phyloP scores from a whole-genome alignment of 768 basidiomycete genomes.

The Boletus barrowsii region DNA sequence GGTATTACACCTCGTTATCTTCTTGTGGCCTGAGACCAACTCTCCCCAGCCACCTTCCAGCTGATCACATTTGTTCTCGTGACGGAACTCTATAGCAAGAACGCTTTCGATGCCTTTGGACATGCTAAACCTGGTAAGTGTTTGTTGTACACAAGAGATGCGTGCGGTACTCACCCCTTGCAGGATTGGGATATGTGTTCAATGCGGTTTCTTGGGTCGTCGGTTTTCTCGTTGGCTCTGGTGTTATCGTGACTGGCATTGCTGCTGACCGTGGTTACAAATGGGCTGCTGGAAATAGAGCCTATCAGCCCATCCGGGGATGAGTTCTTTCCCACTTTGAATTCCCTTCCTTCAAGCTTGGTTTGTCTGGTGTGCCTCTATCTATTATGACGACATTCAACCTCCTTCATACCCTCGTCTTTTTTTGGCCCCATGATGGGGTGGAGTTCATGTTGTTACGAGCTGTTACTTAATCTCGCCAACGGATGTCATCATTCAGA shows the following conservation, averaged over 20 bases:
- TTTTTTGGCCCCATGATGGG: not conserved
- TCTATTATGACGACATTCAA: not conserved
- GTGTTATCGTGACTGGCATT: slow-evolving; percentile 60
- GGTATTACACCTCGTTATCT: slow-evolving; percentile 33
- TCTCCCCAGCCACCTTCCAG: slow-evolving; percentile 50
- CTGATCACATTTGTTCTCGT: slow-evolving; percentile 61
- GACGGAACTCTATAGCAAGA: slow-evolving; percentile 53
- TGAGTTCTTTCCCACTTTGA: slow-evolving; percentile 7
- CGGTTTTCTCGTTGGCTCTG: slow-evolving; percentile 49
- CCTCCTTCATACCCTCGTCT: slow-evolving; percentile 6
- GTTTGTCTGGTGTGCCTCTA: not conserved
- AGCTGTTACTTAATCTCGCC: too few species aligned
- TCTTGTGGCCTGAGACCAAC: not conserved
- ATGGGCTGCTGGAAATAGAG: slow-evolving; percentile 78
- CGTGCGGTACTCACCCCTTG: not conserved
- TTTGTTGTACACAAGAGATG: not conserved
- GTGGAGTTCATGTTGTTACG: too few species aligned
- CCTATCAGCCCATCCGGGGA: slow-evolving; percentile 43
- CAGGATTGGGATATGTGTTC: slow-evolving; percentile 60
- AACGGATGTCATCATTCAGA: too few species aligned
- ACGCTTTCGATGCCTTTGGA: slow-evolving; percentile 49
- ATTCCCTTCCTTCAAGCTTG: not conserved
- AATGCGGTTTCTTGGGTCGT: slow-evolving; percentile 61
- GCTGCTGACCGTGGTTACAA: slow-evolving; percentile 45
- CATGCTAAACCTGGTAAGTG: slow-evolving; percentile 60